Evolutionary conservation across 768 basidiomycete genomes (phyloP).

Genomic region (Lactifluus hygrophoroides): DNA sequence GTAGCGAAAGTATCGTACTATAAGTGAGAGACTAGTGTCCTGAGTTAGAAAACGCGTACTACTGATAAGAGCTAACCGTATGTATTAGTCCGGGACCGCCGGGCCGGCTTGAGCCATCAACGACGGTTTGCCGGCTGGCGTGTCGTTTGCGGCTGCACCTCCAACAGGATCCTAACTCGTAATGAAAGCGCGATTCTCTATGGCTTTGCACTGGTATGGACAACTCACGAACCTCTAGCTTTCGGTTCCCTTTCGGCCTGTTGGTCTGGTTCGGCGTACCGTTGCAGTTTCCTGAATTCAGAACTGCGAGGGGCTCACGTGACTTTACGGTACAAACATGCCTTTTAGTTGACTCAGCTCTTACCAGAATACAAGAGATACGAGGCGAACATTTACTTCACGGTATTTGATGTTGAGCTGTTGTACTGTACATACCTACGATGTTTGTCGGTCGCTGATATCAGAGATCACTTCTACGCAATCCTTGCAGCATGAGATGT

Average conservation of each 20-base stretch:
- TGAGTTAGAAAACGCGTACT: too few species aligned
- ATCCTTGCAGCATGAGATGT: too few species aligned
- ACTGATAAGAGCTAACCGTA: too few species aligned
- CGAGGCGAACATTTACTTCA: slow-evolving; percentile 50
- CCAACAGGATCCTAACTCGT: background rate
- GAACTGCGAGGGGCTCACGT: slow-evolving; percentile 2
- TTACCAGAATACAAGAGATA: slow-evolving; percentile 64
- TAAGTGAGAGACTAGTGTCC: too few species aligned
- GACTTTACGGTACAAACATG: slow-evolving; percentile 21
- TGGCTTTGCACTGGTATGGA: slow-evolving; percentile 3
- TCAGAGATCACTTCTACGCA: too few species aligned
- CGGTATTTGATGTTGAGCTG: background rate
- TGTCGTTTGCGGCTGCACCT: too few species aligned
- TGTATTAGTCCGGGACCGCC: too few species aligned
- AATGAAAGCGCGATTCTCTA: slow-evolving; percentile 15
- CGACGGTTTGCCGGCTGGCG: too few species aligned
- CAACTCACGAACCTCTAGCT: too few species aligned
- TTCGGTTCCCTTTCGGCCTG: background rate
- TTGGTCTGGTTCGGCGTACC: slow-evolving; percentile 12
- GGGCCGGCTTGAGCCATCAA: too few species aligned
- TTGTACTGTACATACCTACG: background rate
- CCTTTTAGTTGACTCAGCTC: slow-evolving; percentile 82
- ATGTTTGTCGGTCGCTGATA: too few species aligned
- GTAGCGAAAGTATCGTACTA: too few species aligned
- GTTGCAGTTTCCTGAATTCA: slow-evolving; percentile 6